Base-by-base conservation (phyloP, 257 asterid genomes). In the Jasminum sambac region DNA sequence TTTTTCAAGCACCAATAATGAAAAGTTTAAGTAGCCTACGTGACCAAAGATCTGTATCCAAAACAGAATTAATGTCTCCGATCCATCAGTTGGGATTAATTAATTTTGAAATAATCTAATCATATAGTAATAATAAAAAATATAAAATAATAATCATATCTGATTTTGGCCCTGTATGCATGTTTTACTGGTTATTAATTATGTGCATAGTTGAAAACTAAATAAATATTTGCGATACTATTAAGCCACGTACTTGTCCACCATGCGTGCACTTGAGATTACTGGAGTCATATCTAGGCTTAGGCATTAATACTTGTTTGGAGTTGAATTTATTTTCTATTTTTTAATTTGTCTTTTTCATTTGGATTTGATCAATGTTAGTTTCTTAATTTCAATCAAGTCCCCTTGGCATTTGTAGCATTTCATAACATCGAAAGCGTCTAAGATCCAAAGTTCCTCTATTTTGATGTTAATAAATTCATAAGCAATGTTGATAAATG, bases 71-170 rank as follows among this genome's bases (percentile, higher is more conserved):
- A n/a, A n/a, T n/a, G n/a, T n/a, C n/a, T n/a, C n/a, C n/a, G n/a
- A n/a, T n/a, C n/a, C n/a, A n/a, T n/a, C n/a, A n/a, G n/a, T n/a
- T n/a, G n/a, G n/a, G n/a, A n/a, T n/a, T n/a, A n/a, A n/a, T n/a
- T n/a, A n/a, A n/a, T n/a, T n/a, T n/a, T n/a, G n/a, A n/a, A n/a
- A n/a, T n/a, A n/a, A n/a, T n/a, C n/a, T n/a, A 43, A 1, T 67
- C 65, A 68, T 34, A 63, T 63, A 24, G 39, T 72, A n/a, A n/a
- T n/a, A n/a, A n/a, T n/a, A n/a, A 61, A 39, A 61, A 42, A 42
- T 6, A 62, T 64, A 64, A 48, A 46, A 48, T 26, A 61, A 66
- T 50, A 57, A 65, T 66, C 4, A 57, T 65, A 40, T 57, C 25
- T 41, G 39, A 55, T 30, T 8, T 40, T 67, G 43, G 77, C 8